These are phyloP conservation scores for Neurospora sp. DNA, from an alignment of 2,329 filamentous ascomycete genomes.

Conservation along the genomic window DNA sequence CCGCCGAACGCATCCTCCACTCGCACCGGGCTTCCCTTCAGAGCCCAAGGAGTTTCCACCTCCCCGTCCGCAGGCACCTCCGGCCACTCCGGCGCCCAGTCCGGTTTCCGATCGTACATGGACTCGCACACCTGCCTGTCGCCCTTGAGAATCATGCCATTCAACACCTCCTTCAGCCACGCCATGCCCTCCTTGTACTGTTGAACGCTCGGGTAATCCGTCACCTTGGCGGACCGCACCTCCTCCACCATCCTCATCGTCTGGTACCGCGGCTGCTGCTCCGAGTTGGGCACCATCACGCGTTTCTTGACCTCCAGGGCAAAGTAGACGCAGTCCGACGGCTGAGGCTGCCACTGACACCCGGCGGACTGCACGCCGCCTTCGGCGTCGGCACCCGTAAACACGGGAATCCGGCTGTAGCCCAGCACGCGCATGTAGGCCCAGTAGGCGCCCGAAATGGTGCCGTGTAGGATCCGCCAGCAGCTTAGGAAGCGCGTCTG, in stretches of 20 bases:
- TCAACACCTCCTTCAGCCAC: conserved; percentile 9
- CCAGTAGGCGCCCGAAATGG: conserved; percentile 14
- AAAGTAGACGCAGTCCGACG: conserved; percentile 12
- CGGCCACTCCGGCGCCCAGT: conserved; percentile 9
- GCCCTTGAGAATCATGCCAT: conserved; percentile 12
- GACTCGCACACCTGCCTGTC: conserved; percentile 12
- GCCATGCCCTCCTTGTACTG: conserved; percentile 9
- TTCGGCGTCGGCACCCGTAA: not conserved
- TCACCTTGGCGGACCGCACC: conserved; percentile 3
- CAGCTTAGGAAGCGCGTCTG: conserved; percentile 11
- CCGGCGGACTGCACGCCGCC: not conserved
- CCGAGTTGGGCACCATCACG: conserved; percentile 7
- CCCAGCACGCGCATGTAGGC: conserved; percentile 16
- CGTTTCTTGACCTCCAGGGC: conserved; percentile 9
- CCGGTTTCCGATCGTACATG: conserved; percentile 12
- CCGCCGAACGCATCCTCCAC: not conserved
- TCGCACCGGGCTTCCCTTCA: not conserved
- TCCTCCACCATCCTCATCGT: conserved; percentile 13
- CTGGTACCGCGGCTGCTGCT: conserved; percentile 9
- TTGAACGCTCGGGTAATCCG: conserved; percentile 7
- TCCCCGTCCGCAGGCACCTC: not conserved
- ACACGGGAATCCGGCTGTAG: conserved; percentile 10
- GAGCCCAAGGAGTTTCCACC: conserved; percentile 1
- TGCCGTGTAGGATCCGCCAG: conserved; percentile 14
- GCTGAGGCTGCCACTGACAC: conserved; percentile 10